A percentile compares a stretch with the other conserved stretches of the same genome.
Evolutionary conservation across 2,329 filamentous ascomycete species (phyloP).

Genomic region (Aspergillus quadricinctus): DNA sequence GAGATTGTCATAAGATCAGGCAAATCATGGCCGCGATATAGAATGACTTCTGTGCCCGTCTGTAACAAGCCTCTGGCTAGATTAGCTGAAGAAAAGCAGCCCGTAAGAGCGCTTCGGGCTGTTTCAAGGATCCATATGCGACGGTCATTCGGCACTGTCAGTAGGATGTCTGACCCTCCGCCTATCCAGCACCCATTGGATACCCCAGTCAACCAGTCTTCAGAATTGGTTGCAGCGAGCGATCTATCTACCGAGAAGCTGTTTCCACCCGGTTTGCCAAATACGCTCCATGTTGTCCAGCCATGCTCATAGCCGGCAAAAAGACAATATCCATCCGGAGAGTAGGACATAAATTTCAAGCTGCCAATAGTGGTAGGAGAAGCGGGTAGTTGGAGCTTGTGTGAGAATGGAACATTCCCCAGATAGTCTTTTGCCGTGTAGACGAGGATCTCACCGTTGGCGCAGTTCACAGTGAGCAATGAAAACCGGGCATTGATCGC

Average conservation of each 20-base stretch:
- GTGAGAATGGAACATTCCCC: conserved; percentile 85
- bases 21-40: conserved; percentile 90
- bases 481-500: conserved; percentile 95
- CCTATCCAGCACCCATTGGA: conserved; percentile 79
- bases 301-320: conserved; percentile 90
- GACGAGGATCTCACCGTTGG: conserved; percentile 74
- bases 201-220: conserved; percentile 80
- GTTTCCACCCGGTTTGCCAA: conserved; percentile 80
- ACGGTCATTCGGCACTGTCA: conserved; percentile 67
- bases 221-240: conserved; percentile 63
- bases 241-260: conserved; percentile 70
- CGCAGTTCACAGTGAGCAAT: conserved; percentile 79
- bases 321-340: conserved; percentile 91
- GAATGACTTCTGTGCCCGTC: conserved; percentile 80
- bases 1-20: conserved; percentile 88
- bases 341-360: conserved; percentile 75
- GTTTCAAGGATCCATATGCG: conserved; percentile 85
- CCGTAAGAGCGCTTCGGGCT: conserved; percentile 86
- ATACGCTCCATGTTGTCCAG: conserved; percentile 97
- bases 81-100: conserved; percentile 88
- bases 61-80: conserved; percentile 84
- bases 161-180: conserved; percentile 77
- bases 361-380: conserved; percentile 64
- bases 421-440: conserved; percentile 91
- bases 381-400: conserved; percentile 66